Evolutionary conservation across 441 rosid species (phyloP), one percentile per base, ranked within the genome.

Genomic region (Jatropha podagrica): DNA sequence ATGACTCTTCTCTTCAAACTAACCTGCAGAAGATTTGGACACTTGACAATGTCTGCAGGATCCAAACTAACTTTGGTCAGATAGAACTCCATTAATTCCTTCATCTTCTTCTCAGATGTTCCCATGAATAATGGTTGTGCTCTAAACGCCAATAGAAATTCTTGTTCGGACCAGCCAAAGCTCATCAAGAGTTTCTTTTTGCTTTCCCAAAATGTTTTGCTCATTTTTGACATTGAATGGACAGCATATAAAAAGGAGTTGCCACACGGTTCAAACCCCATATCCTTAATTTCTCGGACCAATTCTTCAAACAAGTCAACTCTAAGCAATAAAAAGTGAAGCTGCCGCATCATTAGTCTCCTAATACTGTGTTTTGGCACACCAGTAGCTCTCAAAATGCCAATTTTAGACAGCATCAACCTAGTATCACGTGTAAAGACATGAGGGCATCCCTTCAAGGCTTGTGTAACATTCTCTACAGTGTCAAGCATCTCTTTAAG

Each of bases 101-200:
- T 55, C 59, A 55, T 55, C 26, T 55, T 55, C 23, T 55, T 17
- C 26, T 55, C 59, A 5, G 59, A 55, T 7, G 59, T 15, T 17
- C 5, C 18, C 59, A 55, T 18, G 23, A 55, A 27, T 2, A 56
- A 7, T 7, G 74, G 74, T 12, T 56, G 49, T 40, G 12, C 15
- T n/a, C 64, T 70, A 56, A 70, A 70, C 40, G 74, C 74, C 5
- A 20, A n/a, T 10, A n/a, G 17, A 44, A 65, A 42, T 9, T 65
- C 64, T 13, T 17, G 44, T 56, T 70, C 74, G 13, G 74, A 70
- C 74, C 74, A 70, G 2, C 74, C 74, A 70, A 70, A 70, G 51
- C 64, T 56, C 64, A 70, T 40, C 48, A 70, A 55, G 14, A 70
- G 37, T n/a, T 55, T 14, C n/a, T 41, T 70, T 55, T 70, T 70